phyloP scores from a whole-genome alignment of 2,329 filamentous ascomycete species.

The Neonectria neomacrospora region DNA sequence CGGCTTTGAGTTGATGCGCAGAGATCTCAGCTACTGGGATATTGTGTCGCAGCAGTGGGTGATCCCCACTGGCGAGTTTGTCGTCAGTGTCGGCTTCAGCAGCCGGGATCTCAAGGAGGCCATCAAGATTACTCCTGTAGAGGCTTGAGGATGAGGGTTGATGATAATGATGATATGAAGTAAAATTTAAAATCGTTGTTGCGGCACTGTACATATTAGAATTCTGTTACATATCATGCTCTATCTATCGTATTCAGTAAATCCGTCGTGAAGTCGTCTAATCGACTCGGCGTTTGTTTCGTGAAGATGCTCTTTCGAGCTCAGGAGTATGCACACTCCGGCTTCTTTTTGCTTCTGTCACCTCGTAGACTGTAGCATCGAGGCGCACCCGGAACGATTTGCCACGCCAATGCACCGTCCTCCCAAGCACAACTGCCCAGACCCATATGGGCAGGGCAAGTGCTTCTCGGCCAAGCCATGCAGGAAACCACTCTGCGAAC shows the following conservation, averaged over 20 bases:
- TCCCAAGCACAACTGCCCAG: constrained; percentile 89
- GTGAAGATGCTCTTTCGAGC: constrained; percentile 39
- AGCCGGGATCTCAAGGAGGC: constrained; percentile 42
- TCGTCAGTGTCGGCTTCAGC: constrained; percentile 44
- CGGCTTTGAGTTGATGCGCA: constrained; percentile 58
- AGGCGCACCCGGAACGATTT: constrained; percentile 82
- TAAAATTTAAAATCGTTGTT: constrained; percentile 15
- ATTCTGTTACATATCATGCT: constrained; percentile 14
- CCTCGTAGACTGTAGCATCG: constrained; percentile 79
- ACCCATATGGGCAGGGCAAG: constrained; percentile 91
- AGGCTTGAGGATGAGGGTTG: constrained; percentile 21
- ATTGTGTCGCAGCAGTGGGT: constrained; percentile 55
- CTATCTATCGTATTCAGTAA: constrained; percentile 1
- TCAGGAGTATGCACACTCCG: constrained; percentile 37
- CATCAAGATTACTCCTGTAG: constrained; percentile 36
- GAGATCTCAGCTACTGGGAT: constrained; percentile 63
- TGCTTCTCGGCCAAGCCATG: constrained; percentile 86
- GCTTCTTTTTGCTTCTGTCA: constrained; percentile 31
- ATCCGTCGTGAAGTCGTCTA: constrained; percentile 24
- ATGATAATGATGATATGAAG: constrained; percentile 38
- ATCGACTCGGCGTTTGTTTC: constrained; percentile 41
- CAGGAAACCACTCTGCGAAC: constrained; percentile 77
- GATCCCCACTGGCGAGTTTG: constrained; percentile 43
- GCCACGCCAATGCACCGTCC: constrained; percentile 88
- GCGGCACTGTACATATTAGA: constrained; percentile 16